phyloP scores from a whole-genome alignment of 179 eudicot genomes.

The Heliamphora ciliata region DNA sequence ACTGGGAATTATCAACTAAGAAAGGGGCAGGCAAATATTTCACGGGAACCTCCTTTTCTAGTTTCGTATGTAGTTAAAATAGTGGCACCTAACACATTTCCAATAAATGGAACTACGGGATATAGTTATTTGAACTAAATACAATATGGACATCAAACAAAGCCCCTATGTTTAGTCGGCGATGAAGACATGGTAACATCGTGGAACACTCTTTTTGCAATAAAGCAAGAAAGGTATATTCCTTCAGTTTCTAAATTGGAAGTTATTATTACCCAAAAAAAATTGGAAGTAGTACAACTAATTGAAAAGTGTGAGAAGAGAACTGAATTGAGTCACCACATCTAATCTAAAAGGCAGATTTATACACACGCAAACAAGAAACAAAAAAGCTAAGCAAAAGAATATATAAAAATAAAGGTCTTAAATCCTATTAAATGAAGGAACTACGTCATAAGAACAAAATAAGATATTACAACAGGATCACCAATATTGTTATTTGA shows the following conservation, averaged over 20 bases:
- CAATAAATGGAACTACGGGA: not conserved
- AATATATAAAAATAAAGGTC: not conserved
- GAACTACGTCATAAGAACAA: not conserved
- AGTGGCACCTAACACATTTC: not conserved
- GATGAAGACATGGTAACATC: not conserved
- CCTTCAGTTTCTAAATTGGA: too few species aligned
- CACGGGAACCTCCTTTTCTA: too few species aligned
- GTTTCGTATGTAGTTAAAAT: not conserved
- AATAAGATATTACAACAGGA: not conserved
- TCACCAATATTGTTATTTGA: not conserved
- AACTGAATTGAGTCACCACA: not conserved
- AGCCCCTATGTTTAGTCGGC: not conserved
- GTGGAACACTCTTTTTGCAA: not conserved
- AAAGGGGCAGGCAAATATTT: too few species aligned
- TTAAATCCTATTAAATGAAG: not conserved
- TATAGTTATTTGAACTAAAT: not conserved
- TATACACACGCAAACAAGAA: not conserved
- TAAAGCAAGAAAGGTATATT: not conserved
- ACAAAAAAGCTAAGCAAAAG: not conserved
- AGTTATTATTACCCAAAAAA: too few species aligned
- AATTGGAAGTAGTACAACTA: not conserved
- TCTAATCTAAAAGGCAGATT: not conserved
- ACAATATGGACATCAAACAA: not conserved
- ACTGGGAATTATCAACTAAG: too few species aligned
- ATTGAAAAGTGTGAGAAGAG: not conserved